phyloP scores from a whole-genome alignment of 2,329 filamentous ascomycete species.

The Parafenestella ontariensis region DNA sequence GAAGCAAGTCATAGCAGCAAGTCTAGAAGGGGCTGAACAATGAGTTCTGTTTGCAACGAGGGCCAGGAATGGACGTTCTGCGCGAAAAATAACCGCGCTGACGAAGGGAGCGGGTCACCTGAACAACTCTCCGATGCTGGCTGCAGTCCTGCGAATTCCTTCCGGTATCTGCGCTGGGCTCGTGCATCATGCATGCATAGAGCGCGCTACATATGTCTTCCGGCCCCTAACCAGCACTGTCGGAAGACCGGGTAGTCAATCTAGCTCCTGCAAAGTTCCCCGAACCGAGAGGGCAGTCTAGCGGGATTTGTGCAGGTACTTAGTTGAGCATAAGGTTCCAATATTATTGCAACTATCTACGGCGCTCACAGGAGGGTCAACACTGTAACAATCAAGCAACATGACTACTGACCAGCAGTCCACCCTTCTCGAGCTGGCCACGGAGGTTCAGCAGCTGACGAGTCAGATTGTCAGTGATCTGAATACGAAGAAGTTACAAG shows the following conservation, averaged over 20 bases:
- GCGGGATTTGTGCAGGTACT: background rate
- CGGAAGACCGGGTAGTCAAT: background rate
- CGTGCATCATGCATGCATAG: background rate
- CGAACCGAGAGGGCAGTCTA: background rate
- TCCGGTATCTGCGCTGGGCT: background rate
- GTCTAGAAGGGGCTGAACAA: background rate
- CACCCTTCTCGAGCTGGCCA: conserved; percentile 19
- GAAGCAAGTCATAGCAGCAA: background rate
- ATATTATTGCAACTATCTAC: background rate
- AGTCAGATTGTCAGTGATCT: conserved; percentile 17
- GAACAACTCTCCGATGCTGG: background rate
- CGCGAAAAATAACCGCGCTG: background rate
- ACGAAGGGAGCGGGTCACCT: background rate
- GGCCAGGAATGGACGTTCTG: background rate
- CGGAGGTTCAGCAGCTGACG: conserved; percentile 15
- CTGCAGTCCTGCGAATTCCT: background rate
- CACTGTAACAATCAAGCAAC: background rate
- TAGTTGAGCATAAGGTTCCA: background rate
- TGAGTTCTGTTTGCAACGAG: background rate
- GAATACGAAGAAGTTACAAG: conserved; percentile 8
- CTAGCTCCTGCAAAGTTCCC: background rate
- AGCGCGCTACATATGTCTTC: background rate
- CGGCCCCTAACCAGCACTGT: background rate
- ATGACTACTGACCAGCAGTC: conserved; percentile 14
- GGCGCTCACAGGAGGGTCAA: background rate